Evolutionary conservation across 805 yeast species (phyloP), one percentile per base, ranked within the genome.

Genomic region (Metschnikowia dekortorum): DNA sequence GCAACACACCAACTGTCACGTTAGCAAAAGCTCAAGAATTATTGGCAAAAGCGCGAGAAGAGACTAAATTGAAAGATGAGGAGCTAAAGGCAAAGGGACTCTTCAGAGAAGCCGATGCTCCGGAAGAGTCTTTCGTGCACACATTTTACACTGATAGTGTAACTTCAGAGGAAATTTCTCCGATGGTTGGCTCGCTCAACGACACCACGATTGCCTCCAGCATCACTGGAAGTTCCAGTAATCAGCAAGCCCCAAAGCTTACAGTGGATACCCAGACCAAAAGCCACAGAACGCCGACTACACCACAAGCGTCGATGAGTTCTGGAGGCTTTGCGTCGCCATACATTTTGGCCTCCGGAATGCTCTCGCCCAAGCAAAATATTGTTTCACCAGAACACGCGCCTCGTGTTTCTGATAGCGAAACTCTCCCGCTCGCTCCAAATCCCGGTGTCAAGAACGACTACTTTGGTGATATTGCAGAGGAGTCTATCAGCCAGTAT

Each of bases 1-100:
- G 96, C 66, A 85, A 87, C 10, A 89, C 97, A 0, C 98, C 99
- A n/a, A 92, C 98, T 0, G 90, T 94, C 8, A 84, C 96, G 9
- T 72, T 94, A 54, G 81, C 83, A 44, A 84, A 82, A 59, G 99
- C 99, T 0, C 96, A 89, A 67, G 96, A 84, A 61, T 67, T 94
- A 66, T 74, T 89, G 60, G 84, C 88, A 2, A 87, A 84, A 57
- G 94, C 96, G 0, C 77, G 95, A 61, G 94, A 85, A 60, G 88
- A 81, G 55, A 83, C 87, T 0, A 78, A 76, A 55, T 60, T 74
- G 47, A 82, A 83, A 56, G 80, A 80, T 54, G 74, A 79, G 49
- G 79, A 76, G 44, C 63, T 71, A 36, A 54, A 74, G 69, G 80
- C 73, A 64, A 78, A 61, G 61, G 77, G 73, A 2, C 63, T 56